These are phyloP conservation scores for Penicillium crustosum DNA, from an alignment of 2,329 filamentous ascomycete species.

Conservation along the genomic window DNA sequence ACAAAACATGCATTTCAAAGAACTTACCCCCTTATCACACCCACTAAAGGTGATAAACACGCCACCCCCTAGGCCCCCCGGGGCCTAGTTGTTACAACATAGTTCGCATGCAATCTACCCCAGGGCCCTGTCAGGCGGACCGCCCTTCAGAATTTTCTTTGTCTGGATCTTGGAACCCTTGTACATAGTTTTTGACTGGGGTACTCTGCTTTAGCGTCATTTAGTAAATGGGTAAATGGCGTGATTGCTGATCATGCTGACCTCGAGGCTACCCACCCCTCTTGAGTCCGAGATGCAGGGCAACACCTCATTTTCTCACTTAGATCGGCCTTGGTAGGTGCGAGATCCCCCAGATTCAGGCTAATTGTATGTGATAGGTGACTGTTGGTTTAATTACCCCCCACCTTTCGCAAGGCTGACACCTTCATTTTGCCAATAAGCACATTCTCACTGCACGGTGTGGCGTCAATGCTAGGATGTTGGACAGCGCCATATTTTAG, in stretches of 20 bases:
- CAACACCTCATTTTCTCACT: background rate
- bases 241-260: background rate
- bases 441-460: slow-evolving; percentile 13
- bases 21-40: background rate
- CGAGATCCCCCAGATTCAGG: background rate
- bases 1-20: background rate
- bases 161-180: background rate
- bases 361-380: background rate
- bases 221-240: background rate
- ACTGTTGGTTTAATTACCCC: too few relatives aligned
- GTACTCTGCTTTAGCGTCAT: background rate
- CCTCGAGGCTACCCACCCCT: background rate
- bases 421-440: slow-evolving; percentile 12
- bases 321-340: background rate
- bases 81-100: too few relatives aligned
- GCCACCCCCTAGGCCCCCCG: background rate
- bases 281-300: background rate
- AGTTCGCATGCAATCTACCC: background rate
- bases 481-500: background rate
- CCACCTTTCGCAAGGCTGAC: background rate
- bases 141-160: background rate
- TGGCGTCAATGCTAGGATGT: background rate
- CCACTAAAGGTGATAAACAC: background rate
- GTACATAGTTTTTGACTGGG: background rate
- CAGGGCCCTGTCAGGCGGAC: background rate